Conservation (phyloP, 768 basidiomycete species). For the Mycena maculata region DNA sequence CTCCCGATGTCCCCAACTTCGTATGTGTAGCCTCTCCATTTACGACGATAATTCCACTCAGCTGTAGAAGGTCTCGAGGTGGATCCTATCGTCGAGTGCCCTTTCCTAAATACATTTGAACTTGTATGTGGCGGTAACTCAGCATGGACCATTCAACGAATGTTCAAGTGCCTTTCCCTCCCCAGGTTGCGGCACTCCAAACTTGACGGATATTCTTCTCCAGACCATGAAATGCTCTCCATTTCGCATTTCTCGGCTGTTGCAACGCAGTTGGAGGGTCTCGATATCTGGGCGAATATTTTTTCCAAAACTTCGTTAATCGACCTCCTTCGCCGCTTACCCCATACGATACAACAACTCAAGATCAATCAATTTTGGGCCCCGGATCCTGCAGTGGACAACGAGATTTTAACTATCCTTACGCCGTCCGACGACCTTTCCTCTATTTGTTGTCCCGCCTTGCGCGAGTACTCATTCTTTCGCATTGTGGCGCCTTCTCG, state of each 20-base stretch:
- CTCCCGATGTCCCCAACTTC: background rate
- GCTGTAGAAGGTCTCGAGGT: background rate
- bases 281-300: background rate
- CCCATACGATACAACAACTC: constrained; percentile 1
- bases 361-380: background rate
- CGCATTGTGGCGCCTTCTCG: too few species aligned
- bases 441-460: too few species aligned
- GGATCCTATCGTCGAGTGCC: background rate
- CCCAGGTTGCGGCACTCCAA: constrained; percentile 8
- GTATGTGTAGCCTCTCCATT: background rate
- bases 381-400: too few species aligned
- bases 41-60: background rate
- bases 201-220: background rate
- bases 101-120: background rate
- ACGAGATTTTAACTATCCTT: background rate
- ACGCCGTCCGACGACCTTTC: background rate
- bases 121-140: background rate
- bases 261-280: background rate
- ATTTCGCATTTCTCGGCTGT: background rate
- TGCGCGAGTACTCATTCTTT: too few species aligned
- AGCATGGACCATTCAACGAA: background rate
- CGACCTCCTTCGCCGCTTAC: background rate
- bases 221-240: background rate
- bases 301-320: background rate
- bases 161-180: constrained; percentile 11